Conservation (phyloP, 129 eudicot genomes). For the Scalesia atractyloides region DNA sequence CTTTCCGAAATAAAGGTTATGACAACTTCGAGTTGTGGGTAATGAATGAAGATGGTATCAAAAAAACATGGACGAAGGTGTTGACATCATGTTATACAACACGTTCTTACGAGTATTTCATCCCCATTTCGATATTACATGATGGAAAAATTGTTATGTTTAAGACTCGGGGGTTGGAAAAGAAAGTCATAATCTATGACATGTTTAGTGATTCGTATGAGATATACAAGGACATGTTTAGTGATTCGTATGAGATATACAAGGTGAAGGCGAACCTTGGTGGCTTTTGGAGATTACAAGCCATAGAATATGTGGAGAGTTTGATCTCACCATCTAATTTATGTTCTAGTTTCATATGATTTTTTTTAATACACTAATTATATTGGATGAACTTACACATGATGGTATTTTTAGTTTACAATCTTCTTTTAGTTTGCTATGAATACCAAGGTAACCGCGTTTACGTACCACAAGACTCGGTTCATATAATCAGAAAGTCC, state of each 20-base stretch:
- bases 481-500: too few species aligned
- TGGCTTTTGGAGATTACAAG: neutral
- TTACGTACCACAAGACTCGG: too few species aligned
- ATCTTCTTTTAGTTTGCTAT: too few species aligned
- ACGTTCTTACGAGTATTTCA: neutral
- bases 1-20: too few species aligned
- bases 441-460: too few species aligned
- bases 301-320: conserved; percentile 6
- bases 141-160: neutral
- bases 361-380: too few species aligned
- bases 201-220: neutral
- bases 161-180: neutral
- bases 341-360: neutral
- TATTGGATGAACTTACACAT: too few species aligned
- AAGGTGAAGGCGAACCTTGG: neutral
- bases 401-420: too few species aligned
- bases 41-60: neutral
- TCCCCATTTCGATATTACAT: neutral
- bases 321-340: conserved; percentile 10
- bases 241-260: neutral
- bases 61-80: neutral
- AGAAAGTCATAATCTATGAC: conserved; percentile 9
- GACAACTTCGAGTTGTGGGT: neutral
- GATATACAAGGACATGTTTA: too few species aligned
- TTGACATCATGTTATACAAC: neutral